A percentile compares a stretch with the other conserved stretches of the same genome.
Evolutionary conservation across 2,329 filamentous ascomycete species (phyloP).

Genomic region (Xylariaceae sp.): DNA sequence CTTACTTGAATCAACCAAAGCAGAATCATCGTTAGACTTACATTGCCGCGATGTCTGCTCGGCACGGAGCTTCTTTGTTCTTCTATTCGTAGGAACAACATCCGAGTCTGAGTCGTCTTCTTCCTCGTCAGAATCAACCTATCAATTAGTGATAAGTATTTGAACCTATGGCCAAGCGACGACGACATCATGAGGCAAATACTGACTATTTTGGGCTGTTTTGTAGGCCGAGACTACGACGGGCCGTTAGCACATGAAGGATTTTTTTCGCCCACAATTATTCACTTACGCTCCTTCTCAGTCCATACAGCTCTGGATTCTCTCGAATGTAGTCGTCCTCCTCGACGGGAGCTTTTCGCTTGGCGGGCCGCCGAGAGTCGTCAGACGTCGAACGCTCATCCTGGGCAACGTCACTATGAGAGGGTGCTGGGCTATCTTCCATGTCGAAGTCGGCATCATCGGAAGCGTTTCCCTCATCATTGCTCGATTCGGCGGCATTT

Average conservation of each 20-base stretch:
- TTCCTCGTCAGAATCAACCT: slow-evolving; percentile 46
- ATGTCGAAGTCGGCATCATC: slow-evolving; percentile 76
- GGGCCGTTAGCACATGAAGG: slow-evolving; percentile 27
- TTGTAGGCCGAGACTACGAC: slow-evolving; percentile 50
- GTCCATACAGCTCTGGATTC: slow-evolving; percentile 91
- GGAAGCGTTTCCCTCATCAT: slow-evolving; percentile 49
- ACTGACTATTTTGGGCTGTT: slow-evolving; percentile 55
- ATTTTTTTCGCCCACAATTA: slow-evolving; percentile 2
- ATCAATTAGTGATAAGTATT: slow-evolving; percentile 6
- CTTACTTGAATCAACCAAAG: background rate
- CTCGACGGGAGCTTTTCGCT: slow-evolving; percentile 66
- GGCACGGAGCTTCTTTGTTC: slow-evolving; percentile 66
- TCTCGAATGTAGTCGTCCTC: slow-evolving; percentile 83
- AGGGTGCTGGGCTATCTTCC: slow-evolving; percentile 53
- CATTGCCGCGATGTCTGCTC: slow-evolving; percentile 57
- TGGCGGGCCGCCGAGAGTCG: slow-evolving; percentile 63
- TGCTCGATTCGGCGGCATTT: slow-evolving; percentile 37
- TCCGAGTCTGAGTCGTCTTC: slow-evolving; percentile 73
- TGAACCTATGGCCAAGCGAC: background rate
- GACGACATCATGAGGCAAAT: background rate
- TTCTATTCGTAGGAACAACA: slow-evolving; percentile 50
- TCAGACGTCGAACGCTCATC: slow-evolving; percentile 65
- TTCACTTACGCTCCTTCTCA: slow-evolving; percentile 79
- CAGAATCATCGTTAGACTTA: slow-evolving; percentile 35
- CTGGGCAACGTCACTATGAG: slow-evolving; percentile 40